Evolutionary conservation across 1,139 yeast species (phyloP), one percentile per base, ranked within the genome.

Genomic region (Scheffersomyces titani): DNA sequence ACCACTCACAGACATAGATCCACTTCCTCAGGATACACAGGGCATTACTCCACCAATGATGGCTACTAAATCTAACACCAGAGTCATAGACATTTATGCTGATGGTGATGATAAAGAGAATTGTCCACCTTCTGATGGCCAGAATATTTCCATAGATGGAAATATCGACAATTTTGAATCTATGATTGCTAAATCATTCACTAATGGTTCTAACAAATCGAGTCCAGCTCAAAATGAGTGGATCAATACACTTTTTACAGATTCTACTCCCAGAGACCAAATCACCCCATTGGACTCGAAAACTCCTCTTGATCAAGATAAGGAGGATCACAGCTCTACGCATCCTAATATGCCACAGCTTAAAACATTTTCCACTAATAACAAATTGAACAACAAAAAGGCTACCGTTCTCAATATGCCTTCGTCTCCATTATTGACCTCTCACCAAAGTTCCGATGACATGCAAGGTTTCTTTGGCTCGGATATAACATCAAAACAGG

Each of bases 1-100:
- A 0, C 87, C 87, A 7, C 70, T 82, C 59, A 83, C 87, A 3
- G 87, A 83, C 62, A 81, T 83, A 46, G 87, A 83, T 65, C 83
- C 83, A 3, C 68, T 79, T 52, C 82, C 82, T 2, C 74, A 71
- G 53, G 78, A 75, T 47, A 63, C 62, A 19, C 71, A 65, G 53
- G 70, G 68, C 1, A 69, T 70, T 3, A 78, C 83, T 0, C 83
- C 83, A 5, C 84, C 84, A 18, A 77, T 78, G 81, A 70, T 80
- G 68, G 84, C 84, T 2, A 78, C 83, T 6, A 80, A 80, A 61
- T 71, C 76, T 21, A 80, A 80, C 58, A 80, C 84, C 3, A 66
- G 83, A 58, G 78, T 80, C 6, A 80, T 80, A 49, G 78, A 77
- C 61, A 57, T 80, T 18, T 70, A 69, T 53, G 79, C 74, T 44